These are phyloP conservation scores for Cercophora newfieldiana DNA, from an alignment of 495 filamentous ascomycete species.

Conservation along the genomic window DNA sequence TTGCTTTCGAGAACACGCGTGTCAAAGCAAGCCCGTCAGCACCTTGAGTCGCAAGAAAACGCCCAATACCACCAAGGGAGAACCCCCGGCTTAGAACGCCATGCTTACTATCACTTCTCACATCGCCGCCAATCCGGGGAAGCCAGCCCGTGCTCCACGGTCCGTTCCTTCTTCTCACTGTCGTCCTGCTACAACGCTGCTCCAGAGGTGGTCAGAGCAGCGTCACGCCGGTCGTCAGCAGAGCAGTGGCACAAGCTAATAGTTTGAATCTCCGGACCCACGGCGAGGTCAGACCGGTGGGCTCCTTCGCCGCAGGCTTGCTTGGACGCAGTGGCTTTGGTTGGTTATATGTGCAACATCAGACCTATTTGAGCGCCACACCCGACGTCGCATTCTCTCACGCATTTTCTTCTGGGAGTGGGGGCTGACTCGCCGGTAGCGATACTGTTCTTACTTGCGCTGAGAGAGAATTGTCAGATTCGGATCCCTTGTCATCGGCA, in stretches of 20 bases:
- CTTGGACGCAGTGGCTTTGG: not conserved
- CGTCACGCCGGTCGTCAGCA: not conserved
- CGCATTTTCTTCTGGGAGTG: constrained; percentile 6
- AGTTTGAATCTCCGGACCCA: not conserved
- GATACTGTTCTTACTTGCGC: not conserved
- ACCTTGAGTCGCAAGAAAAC: not conserved
- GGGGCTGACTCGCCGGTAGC: not conserved
- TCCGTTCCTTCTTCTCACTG: constrained; percentile 27
- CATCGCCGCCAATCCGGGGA: constrained; percentile 20
- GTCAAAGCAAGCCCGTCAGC: not conserved
- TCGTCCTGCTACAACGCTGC: constrained; percentile 15
- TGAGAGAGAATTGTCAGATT: not conserved
- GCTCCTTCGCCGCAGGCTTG: not conserved
- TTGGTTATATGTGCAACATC: not conserved
- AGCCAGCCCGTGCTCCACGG: constrained; percentile 20
- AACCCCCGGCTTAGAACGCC: not conserved
- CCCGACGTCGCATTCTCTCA: not conserved
- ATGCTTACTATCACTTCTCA: constrained; percentile 7
- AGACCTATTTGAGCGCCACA: not conserved
- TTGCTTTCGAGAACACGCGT: not conserved
- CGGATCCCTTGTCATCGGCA: not conserved
- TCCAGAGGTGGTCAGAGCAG: constrained; percentile 22
- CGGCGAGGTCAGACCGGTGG: not conserved
- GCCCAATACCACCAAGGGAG: not conserved
- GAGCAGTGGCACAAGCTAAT: not conserved